Evolutionary conservation across 768 basidiomycete species (phyloP).

Genomic region (Termitomyces heimii): DNA sequence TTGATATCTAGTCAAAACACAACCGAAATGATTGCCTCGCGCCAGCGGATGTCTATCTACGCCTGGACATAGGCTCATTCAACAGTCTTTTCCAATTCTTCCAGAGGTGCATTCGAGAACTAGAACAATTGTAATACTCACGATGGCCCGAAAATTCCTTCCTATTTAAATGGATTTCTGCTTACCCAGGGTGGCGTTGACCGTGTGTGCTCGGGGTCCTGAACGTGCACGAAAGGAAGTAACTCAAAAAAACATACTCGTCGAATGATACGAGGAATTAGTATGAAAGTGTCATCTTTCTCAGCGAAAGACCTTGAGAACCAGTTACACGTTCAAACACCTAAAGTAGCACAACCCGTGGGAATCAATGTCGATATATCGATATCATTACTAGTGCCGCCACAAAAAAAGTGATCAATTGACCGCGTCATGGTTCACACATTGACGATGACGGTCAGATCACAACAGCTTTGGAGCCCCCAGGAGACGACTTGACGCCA

Average conservation of each 20-base stretch:
- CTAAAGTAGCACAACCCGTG: slow-evolving; percentile 14
- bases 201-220: slow-evolving; percentile 22
- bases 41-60: neutral
- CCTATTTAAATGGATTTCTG: slow-evolving; percentile 5
- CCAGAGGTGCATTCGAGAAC: neutral
- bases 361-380: slow-evolving; percentile 1
- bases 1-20: neutral
- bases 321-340: slow-evolving; percentile 21
- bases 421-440: neutral
- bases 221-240: slow-evolving; percentile 1
- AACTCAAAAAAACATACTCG: slow-evolving; percentile 37
- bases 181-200: slow-evolving; percentile 11
- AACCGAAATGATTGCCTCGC: neutral
- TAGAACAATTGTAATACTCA: neutral
- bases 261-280: slow-evolving; percentile 25
- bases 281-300: neutral
- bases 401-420: neutral
- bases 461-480: slow-evolving; percentile 36
- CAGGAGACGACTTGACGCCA: slow-evolving; percentile 26
- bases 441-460: slow-evolving; percentile 22
- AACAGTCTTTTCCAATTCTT: no score
- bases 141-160: neutral
- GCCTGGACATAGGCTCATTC: neutral
- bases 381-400: neutral
- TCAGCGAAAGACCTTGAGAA: slow-evolving; percentile 8